These are phyloP conservation scores for Venturia effusa DNA, from an alignment of 2,329 filamentous ascomycete species.

Conservation along the genomic window DNA sequence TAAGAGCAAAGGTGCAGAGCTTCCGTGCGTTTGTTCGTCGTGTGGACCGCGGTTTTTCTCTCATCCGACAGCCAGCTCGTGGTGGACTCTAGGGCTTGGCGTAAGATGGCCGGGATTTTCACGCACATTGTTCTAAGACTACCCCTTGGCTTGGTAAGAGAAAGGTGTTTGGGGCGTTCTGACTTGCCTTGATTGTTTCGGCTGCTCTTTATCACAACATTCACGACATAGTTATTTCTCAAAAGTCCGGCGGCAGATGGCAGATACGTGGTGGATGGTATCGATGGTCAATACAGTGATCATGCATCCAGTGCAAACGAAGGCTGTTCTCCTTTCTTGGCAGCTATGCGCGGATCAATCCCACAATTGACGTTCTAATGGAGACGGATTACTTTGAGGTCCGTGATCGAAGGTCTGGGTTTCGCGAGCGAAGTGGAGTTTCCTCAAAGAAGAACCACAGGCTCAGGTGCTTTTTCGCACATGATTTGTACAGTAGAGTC, in stretches of 20 bases:
- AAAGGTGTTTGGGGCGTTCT: neutral
- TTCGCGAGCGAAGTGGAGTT: neutral
- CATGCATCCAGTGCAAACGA: too few species aligned
- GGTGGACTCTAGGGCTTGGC: neutral
- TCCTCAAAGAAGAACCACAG: neutral
- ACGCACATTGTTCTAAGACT: neutral
- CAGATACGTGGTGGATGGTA: neutral
- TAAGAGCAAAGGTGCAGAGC: too few species aligned
- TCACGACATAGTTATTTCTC: neutral
- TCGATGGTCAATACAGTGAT: too few species aligned
- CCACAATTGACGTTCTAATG: neutral
- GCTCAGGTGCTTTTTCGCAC: neutral
- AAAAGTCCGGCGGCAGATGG: neutral
- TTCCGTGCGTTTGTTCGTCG: too few species aligned
- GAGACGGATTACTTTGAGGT: neutral
- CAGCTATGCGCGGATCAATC: neutral
- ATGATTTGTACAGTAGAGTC: neutral
- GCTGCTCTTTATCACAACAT: neutral
- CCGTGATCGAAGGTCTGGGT: neutral
- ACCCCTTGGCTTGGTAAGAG: constrained; percentile 2
- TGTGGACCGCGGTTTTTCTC: too few species aligned
- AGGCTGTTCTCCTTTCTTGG: neutral
- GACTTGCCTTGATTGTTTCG: neutral
- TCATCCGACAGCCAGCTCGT: too few species aligned
- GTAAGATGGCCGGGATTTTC: neutral